phyloP scores from a whole-genome alignment of 2,329 filamentous ascomycete species.

The Phyllosticta citribraziliensis region DNA sequence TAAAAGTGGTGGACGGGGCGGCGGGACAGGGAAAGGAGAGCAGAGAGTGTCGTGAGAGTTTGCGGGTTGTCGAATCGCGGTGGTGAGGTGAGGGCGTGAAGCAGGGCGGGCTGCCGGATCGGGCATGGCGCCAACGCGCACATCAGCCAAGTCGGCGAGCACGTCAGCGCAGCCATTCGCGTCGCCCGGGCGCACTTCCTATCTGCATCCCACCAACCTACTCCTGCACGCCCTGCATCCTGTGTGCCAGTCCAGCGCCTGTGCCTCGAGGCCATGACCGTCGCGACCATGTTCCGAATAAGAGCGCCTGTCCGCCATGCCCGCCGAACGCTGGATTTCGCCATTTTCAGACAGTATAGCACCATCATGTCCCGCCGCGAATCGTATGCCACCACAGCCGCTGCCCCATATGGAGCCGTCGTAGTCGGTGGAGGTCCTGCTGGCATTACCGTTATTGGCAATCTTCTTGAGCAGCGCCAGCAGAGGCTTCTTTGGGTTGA shows the following conservation, averaged over 20 bases:
- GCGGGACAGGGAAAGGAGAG: background rate
- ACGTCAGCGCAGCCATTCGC: constrained; percentile 1
- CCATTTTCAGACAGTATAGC: constrained; percentile 1
- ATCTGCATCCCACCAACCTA: background rate
- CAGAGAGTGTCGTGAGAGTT: background rate
- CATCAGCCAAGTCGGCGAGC: background rate
- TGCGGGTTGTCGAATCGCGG: background rate
- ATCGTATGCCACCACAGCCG: background rate
- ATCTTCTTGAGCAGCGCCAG: constrained; percentile 44
- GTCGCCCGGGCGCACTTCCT: background rate
- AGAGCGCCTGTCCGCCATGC: constrained; percentile 5
- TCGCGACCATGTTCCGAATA: constrained; percentile 1
- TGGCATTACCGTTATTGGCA: constrained; percentile 52
- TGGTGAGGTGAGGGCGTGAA: background rate
- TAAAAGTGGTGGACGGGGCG: background rate
- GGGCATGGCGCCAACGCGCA: background rate
- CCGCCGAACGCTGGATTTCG: background rate
- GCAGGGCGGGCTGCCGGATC: background rate
- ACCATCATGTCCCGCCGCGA: constrained; percentile 2
- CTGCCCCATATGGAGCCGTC: constrained; percentile 39
- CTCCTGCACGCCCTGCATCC: background rate
- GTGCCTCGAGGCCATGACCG: background rate
- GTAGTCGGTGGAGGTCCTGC: constrained; percentile 51
- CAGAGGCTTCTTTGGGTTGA: constrained; percentile 51
- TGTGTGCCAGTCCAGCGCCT: background rate